Percentiles rank a stretch among this genome's conserved stretches.
Conservation (phyloP, 1,284 basidiomycete species). For the Chalciporus sp. region DNA sequence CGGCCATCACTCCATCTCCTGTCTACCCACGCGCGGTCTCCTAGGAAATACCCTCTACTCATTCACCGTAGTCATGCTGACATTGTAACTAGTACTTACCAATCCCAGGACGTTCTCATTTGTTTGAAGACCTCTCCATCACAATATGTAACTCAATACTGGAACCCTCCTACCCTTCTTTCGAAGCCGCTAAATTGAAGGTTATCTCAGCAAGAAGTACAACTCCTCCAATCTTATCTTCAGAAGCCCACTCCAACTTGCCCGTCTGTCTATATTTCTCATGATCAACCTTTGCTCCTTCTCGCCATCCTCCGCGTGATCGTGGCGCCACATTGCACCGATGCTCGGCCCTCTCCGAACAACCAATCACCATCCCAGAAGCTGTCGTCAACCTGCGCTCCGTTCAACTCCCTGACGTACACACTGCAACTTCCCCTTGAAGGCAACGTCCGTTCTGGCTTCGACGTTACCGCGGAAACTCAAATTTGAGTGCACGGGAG, state of each 20-base stretch:
- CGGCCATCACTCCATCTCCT: background rate
- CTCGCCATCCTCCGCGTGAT: background rate
- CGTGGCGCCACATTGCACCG: background rate
- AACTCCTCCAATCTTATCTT: background rate
- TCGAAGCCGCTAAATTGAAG: background rate
- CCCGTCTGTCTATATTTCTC: background rate
- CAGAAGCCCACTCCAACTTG: background rate
- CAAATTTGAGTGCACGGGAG: background rate
- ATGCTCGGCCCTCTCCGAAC: background rate
- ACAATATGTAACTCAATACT: background rate
- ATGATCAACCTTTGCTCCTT: background rate
- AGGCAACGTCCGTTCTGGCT: background rate
- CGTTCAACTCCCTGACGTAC: background rate
- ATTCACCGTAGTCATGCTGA: background rate
- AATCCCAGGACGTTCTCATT: background rate
- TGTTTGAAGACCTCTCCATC: background rate
- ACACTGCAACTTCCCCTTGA: background rate
- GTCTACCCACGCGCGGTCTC: constrained; percentile 29
- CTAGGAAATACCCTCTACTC: constrained; percentile 24
- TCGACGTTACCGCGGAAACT: background rate
- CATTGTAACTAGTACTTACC: no score
- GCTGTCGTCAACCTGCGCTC: background rate
- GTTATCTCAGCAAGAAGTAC: background rate
- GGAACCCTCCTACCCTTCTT: background rate
- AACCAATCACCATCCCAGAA: background rate